Percentiles rank a stretch among this genome's conserved stretches.
Evolutionary conservation across 768 basidiomycete genomes (phyloP).

Genomic region (Tricholomella constricta): DNA sequence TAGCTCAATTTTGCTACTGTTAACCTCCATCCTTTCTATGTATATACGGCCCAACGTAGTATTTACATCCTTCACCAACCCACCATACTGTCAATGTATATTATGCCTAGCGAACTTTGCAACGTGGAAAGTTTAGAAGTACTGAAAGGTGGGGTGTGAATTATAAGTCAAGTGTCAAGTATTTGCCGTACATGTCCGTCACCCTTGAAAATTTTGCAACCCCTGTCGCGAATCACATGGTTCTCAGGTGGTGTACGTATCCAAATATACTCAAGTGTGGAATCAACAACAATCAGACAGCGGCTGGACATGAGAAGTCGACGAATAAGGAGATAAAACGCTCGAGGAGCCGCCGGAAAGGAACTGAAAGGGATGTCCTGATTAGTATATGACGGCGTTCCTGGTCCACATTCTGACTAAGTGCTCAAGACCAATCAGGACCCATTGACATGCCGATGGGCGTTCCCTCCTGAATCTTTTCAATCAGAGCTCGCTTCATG

Average conservation of each 20-base stretch:
- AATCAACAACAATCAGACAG: constrained; percentile 3
- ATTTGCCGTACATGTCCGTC: not conserved
- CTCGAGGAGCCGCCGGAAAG: constrained; percentile 36
- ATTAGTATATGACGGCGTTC: constrained; percentile 2
- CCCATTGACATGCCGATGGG: constrained; percentile 48
- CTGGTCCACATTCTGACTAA: constrained; percentile 11
- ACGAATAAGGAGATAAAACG: constrained; percentile 38
- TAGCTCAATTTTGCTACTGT: too few species aligned
- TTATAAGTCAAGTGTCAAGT: not conserved
- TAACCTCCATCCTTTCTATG: too few species aligned
- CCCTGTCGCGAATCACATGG: not conserved
- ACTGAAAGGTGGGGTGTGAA: too few species aligned
- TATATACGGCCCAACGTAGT: too few species aligned
- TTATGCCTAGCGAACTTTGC: too few species aligned
- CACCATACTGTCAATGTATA: too few species aligned
- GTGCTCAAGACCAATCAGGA: constrained; percentile 40
- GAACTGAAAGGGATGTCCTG: not conserved
- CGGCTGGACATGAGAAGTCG: constrained; percentile 17
- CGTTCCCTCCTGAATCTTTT: constrained; percentile 77
- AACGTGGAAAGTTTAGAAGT: not conserved
- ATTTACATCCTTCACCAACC: too few species aligned
- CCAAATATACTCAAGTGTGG: not conserved
- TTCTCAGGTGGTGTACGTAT: not conserved
- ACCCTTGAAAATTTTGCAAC: not conserved
- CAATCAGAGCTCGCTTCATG: constrained; percentile 91